phyloP scores from a whole-genome alignment of 2,329 filamentous ascomycete species.

The Aureobasidium sp. region DNA sequence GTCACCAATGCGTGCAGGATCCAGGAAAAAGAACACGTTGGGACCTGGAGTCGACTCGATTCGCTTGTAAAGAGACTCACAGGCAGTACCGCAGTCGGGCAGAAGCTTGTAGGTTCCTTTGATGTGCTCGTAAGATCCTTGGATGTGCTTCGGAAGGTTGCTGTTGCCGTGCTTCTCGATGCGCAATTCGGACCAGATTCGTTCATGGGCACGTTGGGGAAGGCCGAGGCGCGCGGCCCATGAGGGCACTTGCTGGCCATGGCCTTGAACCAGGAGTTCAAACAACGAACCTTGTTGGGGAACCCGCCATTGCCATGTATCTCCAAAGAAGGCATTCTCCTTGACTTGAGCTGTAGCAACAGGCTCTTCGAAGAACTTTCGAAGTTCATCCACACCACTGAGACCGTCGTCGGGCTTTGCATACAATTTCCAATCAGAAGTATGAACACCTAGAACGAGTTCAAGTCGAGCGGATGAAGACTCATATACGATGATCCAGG shows the following conservation, averaged over 20 bases:
- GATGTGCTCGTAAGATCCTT: constrained; percentile 27
- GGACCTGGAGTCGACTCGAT: constrained; percentile 12
- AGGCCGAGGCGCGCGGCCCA: constrained; percentile 31
- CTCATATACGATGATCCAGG: constrained; percentile 36
- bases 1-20: constrained; percentile 42
- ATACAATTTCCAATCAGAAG: constrained; percentile 23
- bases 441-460: constrained; percentile 20
- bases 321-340: constrained; percentile 27
- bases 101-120: constrained; percentile 36
- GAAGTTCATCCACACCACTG: constrained; percentile 15
- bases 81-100: constrained; percentile 49
- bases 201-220: constrained; percentile 30
- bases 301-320: constrained; percentile 35
- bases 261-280: constrained; percentile 18
- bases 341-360: constrained; percentile 18
- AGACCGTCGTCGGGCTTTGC: constrained; percentile 15
- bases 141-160: constrained; percentile 20
- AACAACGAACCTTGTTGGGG: background rate
- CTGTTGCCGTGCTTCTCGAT: constrained; percentile 21
- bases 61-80: constrained; percentile 45
- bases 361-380: constrained; percentile 19
- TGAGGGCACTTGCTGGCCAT: constrained; percentile 20
- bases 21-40: constrained; percentile 48
- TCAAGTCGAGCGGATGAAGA: constrained; percentile 29
- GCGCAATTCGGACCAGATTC: constrained; percentile 35